Evolutionary conservation across 1,139 yeast species (phyloP), one percentile per base, ranked within the genome.

Genomic region (Suhomyces atakaporum): DNA sequence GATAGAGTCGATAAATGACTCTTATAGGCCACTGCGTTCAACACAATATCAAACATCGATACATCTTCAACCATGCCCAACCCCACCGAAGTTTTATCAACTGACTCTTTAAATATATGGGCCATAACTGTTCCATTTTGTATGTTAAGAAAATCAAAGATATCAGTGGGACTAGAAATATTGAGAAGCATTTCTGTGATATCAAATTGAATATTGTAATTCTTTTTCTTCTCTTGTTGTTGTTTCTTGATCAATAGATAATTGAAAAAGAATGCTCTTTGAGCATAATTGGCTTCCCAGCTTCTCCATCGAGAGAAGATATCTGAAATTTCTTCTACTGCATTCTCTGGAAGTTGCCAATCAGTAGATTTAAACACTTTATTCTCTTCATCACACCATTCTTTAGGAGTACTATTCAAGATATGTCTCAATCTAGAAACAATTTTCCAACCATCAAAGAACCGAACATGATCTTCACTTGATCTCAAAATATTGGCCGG

Each of bases 401-500:
- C 60, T 0, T 46, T 39, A 0, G 95, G 92, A n/a, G 86, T 62
- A 42, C 70, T 68, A 6, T 76, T 69, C 29, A 82, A 58, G 23
- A 89, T 75, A 54, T 90, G 95, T 12, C 97, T 72, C 30, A 90
- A 63, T 25, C 96, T 71, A 5, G 88, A 79, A 30, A 87, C 66
- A 24, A 90, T 76, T 53, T 87, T 85, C 98, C 98, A 92, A 49
- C 94, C 79, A 49, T 88, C 88, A 45, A 81, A 78, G 26, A 83
- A 78, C 44, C 98, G 69, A 5, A 89, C 79, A 60, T 90, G 97
- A 12, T 79, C 75, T 26, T 72, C 70, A 2, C 82, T 75, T 2
- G 89, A 74, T 42, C 96, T 73, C 35, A 86, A 76, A 27, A 88
- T 77, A 48, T 84, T 82, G 0, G 96, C 85, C 0, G 97, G 97